phyloP scores from a whole-genome alignment of 179 eudicot species.

The Heliamphora pulchella region DNA sequence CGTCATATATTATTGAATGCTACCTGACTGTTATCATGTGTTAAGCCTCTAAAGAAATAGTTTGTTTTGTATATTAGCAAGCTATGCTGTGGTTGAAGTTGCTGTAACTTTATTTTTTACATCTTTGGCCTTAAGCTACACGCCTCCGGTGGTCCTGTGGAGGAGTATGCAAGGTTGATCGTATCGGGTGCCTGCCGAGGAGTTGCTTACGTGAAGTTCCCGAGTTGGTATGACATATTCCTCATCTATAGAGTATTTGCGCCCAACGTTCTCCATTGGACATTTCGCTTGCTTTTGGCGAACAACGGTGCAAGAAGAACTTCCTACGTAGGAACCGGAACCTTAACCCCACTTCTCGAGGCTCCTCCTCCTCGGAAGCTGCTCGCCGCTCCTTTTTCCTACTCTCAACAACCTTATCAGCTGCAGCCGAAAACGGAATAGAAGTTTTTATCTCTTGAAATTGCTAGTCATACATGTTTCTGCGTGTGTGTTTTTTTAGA shows the following conservation, averaged over 20 bases:
- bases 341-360: slow-evolving; percentile 40
- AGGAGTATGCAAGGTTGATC: slow-evolving; percentile 59
- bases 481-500: no score
- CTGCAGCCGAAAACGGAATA: slow-evolving; percentile 11
- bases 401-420: slow-evolving; percentile 12
- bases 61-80: no score
- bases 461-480: not conserved
- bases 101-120: no score
- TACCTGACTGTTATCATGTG: no score
- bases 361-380: slow-evolving; percentile 23
- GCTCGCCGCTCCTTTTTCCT: slow-evolving; percentile 13
- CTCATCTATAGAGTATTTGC: slow-evolving; percentile 61
- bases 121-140: slow-evolving; percentile 34
- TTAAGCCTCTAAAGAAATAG: no score
- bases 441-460: not conserved
- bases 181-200: slow-evolving; percentile 81
- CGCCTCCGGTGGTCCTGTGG: slow-evolving; percentile 45
- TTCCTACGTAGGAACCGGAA: slow-evolving; percentile 51
- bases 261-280: slow-evolving; percentile 67
- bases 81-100: no score
- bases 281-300: slow-evolving; percentile 48
- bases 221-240: slow-evolving; percentile 76
- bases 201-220: slow-evolving; percentile 63
- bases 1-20: no score
- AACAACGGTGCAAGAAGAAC: slow-evolving; percentile 32